Evolutionary conservation across 306 rosid genomes (phyloP), one percentile per base, ranked within the genome.

Genomic region (Cicer arietinum): DNA sequence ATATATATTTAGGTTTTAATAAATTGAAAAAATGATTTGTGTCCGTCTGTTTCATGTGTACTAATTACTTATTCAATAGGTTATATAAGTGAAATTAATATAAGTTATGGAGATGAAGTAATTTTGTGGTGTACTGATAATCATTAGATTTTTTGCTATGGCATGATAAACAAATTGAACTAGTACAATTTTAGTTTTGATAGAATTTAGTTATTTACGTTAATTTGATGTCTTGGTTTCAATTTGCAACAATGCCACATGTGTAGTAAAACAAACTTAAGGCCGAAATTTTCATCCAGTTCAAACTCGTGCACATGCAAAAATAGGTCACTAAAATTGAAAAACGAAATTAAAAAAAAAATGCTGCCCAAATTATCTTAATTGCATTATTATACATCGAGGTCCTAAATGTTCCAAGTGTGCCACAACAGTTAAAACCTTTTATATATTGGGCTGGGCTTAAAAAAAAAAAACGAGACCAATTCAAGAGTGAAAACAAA

Each of bases 11-110:
- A 6, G 22, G 16, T 46, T 42, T 51, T 16, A 25, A 7, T 18
- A 50, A 20, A 46, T 16, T 54, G 12, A 44, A 10, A 71, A 0
- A 22, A 12, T 56, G 20, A 45, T 22, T 41, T 43, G 62, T 45
- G 63, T 11, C 62, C 45, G 5, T 60, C 13, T 39, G 1, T 40
- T 56, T 77, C 30, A 47, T 71, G 42, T 56, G 67, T 65, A 63
- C 9, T 62, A 61, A 41, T 17, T 22, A 39, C 52, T 37, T 6
- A 16, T 50, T 13, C 5, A 9, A 12, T 7, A 30, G 64, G 30
- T 73, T 57, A 73, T 35, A 10, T 5, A 58, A 40, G 43, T 57
- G 52, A 51, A 67, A 69, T 16, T n/a, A 52, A 30, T 62, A 40
- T 12, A 48, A 61, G 54, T 7, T 53, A 25, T 53, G 66, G 22